A percentile compares a stretch with the other conserved stretches of the same genome.
Evolutionary conservation across 176 grass and related monocot genomes (phyloP).

Genomic region (Metroxylon sagu): DNA sequence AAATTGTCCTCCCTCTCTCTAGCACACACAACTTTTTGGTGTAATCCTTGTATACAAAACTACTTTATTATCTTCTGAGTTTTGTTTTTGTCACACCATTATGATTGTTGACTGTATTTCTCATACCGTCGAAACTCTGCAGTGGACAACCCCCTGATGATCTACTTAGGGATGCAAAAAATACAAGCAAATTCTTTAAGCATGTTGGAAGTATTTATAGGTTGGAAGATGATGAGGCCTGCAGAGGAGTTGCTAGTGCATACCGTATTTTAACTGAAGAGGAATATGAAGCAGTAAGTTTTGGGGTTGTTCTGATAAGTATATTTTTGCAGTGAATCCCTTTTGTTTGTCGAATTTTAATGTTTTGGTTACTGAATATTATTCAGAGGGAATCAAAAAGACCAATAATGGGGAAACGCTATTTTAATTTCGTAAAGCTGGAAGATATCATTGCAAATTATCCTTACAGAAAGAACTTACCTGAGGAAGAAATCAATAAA

Average conservation of each 20-base stretch:
- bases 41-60: too few relatives aligned
- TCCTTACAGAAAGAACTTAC: slow-evolving; percentile 70
- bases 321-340: not conserved
- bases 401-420: slow-evolving; percentile 74
- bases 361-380: slow-evolving; percentile 4
- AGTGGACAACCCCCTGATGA: slow-evolving; percentile 88
- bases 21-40: too few relatives aligned
- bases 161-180: slow-evolving; percentile 76
- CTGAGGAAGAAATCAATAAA: slow-evolving; percentile 46
- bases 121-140: slow-evolving; percentile 31
- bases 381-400: slow-evolving; percentile 77
- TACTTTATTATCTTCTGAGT: too few relatives aligned
- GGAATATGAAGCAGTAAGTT: slow-evolving; percentile 79
- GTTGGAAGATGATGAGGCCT: slow-evolving; percentile 22
- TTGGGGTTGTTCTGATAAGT: slow-evolving; percentile 15
- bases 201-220: slow-evolving; percentile 63
- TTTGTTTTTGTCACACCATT: too few relatives aligned
- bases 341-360: too few relatives aligned
- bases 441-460: slow-evolving; percentile 77
- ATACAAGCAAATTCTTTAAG: slow-evolving; percentile 78
- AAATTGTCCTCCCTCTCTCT: too few relatives aligned
- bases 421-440: slow-evolving; percentile 78
- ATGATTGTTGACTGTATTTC: too few relatives aligned
- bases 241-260: slow-evolving; percentile 31
- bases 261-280: slow-evolving; percentile 82